Conservation (phyloP, 1,284 basidiomycete genomes). For the Cutaneotrichosporon mucoides region DNA sequence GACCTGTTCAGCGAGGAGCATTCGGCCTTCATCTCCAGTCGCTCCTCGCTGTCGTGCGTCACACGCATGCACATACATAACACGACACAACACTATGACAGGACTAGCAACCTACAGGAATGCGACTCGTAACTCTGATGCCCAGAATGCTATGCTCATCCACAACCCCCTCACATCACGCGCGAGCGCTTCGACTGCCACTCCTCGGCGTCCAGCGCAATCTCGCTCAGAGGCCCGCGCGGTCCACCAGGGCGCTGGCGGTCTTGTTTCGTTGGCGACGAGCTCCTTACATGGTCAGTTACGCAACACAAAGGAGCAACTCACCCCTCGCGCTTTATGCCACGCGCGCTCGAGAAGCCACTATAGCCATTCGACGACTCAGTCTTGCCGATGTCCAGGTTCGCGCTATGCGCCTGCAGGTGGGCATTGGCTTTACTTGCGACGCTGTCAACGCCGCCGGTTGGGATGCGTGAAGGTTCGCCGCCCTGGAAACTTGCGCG, state of each 20-base stretch:
- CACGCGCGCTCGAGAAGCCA: conserved; percentile 36
- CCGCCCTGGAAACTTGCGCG: background rate
- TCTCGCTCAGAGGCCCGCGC: conserved; percentile 25
- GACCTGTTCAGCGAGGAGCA: too few species aligned
- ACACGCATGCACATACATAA: background rate
- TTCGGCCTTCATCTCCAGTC: too few species aligned
- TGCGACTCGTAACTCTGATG: background rate
- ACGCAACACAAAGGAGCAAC: too few species aligned
- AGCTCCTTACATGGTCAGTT: too few species aligned
- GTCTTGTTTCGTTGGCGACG: conserved; percentile 13
- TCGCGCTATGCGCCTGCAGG: conserved; percentile 8
- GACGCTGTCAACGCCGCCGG: conserved; percentile 30
- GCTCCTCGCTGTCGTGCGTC: too few species aligned
- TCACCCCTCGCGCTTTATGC: conserved; percentile 34
- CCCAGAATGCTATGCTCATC: background rate
- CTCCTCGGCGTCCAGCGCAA: conserved; percentile 14
- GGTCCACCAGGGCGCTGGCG: conserved; percentile 12
- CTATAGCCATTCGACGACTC: background rate
- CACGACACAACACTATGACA: background rate
- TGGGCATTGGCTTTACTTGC: conserved; percentile 24
- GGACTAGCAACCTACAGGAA: background rate
- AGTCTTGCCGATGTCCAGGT: conserved; percentile 11
- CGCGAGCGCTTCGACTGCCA: conserved; percentile 26
- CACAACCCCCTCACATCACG: background rate
- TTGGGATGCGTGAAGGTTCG: conserved; percentile 27